Conservation (phyloP, 805 yeast genomes). For the Kazachstania taianensis region DNA sequence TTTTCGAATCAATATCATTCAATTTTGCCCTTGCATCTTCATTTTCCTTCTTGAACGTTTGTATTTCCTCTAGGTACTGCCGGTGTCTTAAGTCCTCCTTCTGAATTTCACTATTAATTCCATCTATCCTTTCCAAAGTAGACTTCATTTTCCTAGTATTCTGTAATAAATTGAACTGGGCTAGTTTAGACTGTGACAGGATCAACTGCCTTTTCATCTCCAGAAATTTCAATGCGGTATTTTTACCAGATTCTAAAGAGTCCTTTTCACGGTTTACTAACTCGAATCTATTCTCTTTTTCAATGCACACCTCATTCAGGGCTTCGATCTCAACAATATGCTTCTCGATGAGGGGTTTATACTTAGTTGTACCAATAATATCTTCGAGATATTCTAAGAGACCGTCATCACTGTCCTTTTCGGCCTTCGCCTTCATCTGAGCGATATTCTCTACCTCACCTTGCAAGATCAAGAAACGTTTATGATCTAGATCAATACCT, state of each 20-base stretch:
- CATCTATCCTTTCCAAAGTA: slow-evolving; percentile 31
- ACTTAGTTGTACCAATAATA: slow-evolving; percentile 87
- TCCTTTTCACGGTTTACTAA: slow-evolving; percentile 70
- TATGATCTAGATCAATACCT: slow-evolving; percentile 92
- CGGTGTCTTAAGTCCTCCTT: slow-evolving; percentile 35
- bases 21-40: slow-evolving; percentile 19
- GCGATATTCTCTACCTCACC: slow-evolving; percentile 99
- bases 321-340: slow-evolving; percentile 51
- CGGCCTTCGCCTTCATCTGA: slow-evolving; percentile 97
- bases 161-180: slow-evolving; percentile 40
- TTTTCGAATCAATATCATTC: slow-evolving; percentile 23
- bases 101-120: slow-evolving; percentile 34
- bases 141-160: slow-evolving; percentile 33
- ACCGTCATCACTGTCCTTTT: slow-evolving; percentile 86
- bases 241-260: slow-evolving; percentile 51
- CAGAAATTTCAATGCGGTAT: slow-evolving; percentile 58
- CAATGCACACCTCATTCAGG: slow-evolving; percentile 70
- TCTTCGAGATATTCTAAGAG: slow-evolving; percentile 89
- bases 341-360: slow-evolving; percentile 66
- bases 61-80: slow-evolving; percentile 33
- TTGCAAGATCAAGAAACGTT: slow-evolving; percentile 85
- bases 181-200: slow-evolving; percentile 42
- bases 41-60: slow-evolving; percentile 22
- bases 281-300: slow-evolving; percentile 69
- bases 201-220: slow-evolving; percentile 52